Evolutionary conservation across 2,329 filamentous ascomycete genomes (phyloP), one percentile per base, ranked within the genome.

Genomic region (Fusarium sp.): DNA sequence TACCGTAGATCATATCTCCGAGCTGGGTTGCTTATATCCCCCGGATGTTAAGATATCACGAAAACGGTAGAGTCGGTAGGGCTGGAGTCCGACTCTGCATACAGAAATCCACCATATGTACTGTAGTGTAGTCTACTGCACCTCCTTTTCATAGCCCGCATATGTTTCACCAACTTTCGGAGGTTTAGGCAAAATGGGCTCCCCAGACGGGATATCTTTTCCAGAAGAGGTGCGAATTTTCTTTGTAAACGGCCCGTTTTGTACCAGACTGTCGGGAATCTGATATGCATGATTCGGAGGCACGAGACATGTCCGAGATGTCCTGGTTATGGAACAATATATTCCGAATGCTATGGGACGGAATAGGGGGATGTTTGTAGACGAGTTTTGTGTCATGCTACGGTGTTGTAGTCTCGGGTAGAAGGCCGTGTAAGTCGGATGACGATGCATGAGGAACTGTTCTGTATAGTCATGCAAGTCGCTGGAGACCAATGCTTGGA

Each of bases 251-350:
- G 63, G 63, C 10, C 62, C 62, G 63, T 66, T 67, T 52, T 47
- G 49, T 61, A 66, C 63, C 63, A 66, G n/a, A 66, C 62, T 66
- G 63, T 62, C 62, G 63, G 63, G 63, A 58, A 18, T 45, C 59
- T 58, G 44, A 41, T 45, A 41, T 58, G 62, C 61, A 65, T 52
- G 40, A 20, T 20, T 43, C 40, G 51, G 52, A 29, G 18, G 25
- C 22, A 34, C 54, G 53, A 65, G 45, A 54, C 51, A 58, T 40
- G 49, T 41, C 49, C 49, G 49, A 46, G 18, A 22, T 29, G 32
- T 18, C 18, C 27, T 60, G 12, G 12, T 20, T 12, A 29, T 43
- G 48, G 32, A 22, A 38, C 13, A 41, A 41, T 32, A 30, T 15
- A 27, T 25, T 34, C n/a, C 38, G 32, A 46, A 38, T 27, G 7